Base-by-base conservation (phyloP, 192 early-diverging fungal species). In the Rhizophagus clarus region DNA sequence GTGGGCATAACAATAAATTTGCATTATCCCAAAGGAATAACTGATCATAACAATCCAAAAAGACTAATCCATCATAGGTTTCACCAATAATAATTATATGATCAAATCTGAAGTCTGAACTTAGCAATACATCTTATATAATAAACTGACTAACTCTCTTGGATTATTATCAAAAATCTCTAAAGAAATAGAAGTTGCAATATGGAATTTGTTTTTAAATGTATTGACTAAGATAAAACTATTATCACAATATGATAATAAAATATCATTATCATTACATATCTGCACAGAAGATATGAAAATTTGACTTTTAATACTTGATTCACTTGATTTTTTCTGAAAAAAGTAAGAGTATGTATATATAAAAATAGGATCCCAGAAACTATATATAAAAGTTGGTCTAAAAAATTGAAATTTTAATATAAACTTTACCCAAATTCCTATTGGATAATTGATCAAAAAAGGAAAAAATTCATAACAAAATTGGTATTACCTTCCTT, bases 121-220 rank as follows among this genome's bases (percentile, higher is more conserved):
- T n/a, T n/a, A 67, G 40, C 63, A 77, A 77, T n/a, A 77, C 12
- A 8, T 51, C 17, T 1, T 31, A 76, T 76, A 76, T 76, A 76
- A 17, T 29, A 40, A 6, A n/a, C n/a, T n/a, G n/a, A 11, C 34
- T 66, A 77, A 28, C 14, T 66, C 62, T 77, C 45, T 45, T 66
- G 75, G 75, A 47, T 47, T 10, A 42, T 26, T 47, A 61, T 31
- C 45, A 37, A 62, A 17, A 56, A 20, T n/a, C n/a, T n/a, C n/a
- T 66, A 1, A 34, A 61, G 3, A 9, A 42, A 77, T 64, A 66
- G 40, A 66, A 15, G 61, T 45, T 77, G 34, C 63, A 77, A 77
- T 8, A 67, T 60, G 2, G 47, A 60, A 47, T 3, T 9, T 47
- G 3, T 60, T 11, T 28, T n/a, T 1, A 77, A 77, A 47, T n/a